phyloP scores from a whole-genome alignment of 352 stramenopile species.

The Pythium periplocum region DNA sequence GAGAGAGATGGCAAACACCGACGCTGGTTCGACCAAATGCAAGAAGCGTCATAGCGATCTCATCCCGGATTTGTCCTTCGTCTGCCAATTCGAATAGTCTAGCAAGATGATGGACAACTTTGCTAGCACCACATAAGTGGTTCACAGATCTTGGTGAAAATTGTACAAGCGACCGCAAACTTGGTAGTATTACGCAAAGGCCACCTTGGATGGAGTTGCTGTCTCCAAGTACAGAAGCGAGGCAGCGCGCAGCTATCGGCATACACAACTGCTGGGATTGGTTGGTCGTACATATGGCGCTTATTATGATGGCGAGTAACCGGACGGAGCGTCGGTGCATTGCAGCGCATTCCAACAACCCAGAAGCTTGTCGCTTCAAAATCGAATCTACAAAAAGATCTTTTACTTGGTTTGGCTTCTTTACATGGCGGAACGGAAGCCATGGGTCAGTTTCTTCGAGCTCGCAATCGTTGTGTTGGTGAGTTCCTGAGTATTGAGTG shows the following conservation, averaged over 20 bases:
- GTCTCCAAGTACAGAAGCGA: too few species aligned
- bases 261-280: neutral
- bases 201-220: too few species aligned
- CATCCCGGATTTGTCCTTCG: too few species aligned
- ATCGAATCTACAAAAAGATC: constrained; percentile 23
- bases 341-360: constrained; percentile 1
- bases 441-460: constrained; percentile 21
- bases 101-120: too few species aligned
- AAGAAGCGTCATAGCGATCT: too few species aligned
- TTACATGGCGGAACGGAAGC: constrained; percentile 42
- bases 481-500: neutral
- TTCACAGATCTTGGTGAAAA: too few species aligned
- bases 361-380: neutral
- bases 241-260: neutral
- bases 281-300: neutral
- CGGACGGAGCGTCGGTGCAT: neutral
- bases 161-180: too few species aligned
- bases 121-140: too few species aligned
- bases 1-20: too few species aligned
- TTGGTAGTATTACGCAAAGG: too few species aligned
- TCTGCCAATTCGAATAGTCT: too few species aligned
- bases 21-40: too few species aligned
- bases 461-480: constrained; percentile 3
- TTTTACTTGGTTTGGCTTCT: constrained; percentile 5
- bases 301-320: neutral